Evolutionary conservation across 306 rosid genomes (phyloP).

Genomic region (Canavalia ensiformis): DNA sequence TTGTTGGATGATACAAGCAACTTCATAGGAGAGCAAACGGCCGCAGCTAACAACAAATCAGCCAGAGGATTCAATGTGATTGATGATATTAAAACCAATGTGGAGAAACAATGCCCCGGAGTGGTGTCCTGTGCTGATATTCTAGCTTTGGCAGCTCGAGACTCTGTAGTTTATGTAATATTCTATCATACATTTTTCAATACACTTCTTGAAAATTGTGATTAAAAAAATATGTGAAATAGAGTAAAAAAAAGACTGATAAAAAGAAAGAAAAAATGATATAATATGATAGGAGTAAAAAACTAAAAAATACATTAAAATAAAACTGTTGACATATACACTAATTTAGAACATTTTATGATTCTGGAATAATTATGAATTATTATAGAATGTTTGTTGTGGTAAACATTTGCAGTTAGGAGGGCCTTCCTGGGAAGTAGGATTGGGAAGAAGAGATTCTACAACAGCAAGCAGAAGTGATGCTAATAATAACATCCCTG

Average conservation of each 20-base stretch:
- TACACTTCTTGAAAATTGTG: too few species aligned
- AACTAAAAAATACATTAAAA: too few species aligned
- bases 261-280: too few species aligned
- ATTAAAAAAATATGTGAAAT: too few species aligned
- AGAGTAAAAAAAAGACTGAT: too few species aligned
- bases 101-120: slow-evolving; percentile 67
- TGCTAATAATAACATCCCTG: slow-evolving; percentile 60
- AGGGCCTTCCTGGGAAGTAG: slow-evolving; percentile 70
- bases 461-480: slow-evolving; percentile 61
- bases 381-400: background rate
- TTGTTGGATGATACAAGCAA: slow-evolving; percentile 64
- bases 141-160: slow-evolving; percentile 67
- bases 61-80: slow-evolving; percentile 66
- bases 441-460: slow-evolving; percentile 73
- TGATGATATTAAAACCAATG: slow-evolving; percentile 58
- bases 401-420: slow-evolving; percentile 55
- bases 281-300: too few species aligned
- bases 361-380: too few species aligned
- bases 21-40: slow-evolving; percentile 70
- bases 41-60: slow-evolving; percentile 65
- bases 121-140: slow-evolving; percentile 79
- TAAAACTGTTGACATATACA: too few species aligned
- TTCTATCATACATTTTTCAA: background rate
- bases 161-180: slow-evolving; percentile 62
- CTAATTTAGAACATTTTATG: too few species aligned